Evolutionary conservation across 2,329 filamentous ascomycete genomes (phyloP).

Genomic region (Cercospora canescens): DNA sequence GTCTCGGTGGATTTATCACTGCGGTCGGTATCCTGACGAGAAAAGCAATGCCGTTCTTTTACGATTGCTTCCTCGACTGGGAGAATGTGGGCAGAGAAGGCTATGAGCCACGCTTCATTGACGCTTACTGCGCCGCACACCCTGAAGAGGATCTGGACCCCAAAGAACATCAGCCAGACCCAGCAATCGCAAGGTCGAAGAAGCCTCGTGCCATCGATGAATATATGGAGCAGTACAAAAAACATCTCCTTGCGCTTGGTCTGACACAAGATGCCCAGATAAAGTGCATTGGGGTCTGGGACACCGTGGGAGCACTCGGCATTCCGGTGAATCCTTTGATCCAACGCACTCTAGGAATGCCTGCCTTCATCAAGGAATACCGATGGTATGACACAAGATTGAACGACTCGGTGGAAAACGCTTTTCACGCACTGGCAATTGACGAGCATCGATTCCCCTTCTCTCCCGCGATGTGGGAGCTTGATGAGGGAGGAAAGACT

Average conservation of each 20-base stretch:
- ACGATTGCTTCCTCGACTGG: slow-evolving; percentile 38
- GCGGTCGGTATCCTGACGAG: slow-evolving; percentile 45
- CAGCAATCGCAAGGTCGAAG: slow-evolving; percentile 12
- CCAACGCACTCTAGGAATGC: slow-evolving; percentile 33
- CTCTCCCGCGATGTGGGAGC: slow-evolving; percentile 52
- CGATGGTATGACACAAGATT: slow-evolving; percentile 39
- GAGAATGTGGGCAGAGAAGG: slow-evolving; percentile 32
- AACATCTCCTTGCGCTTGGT: slow-evolving; percentile 26
- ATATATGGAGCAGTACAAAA: slow-evolving; percentile 32
- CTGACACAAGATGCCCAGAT: slow-evolving; percentile 34
- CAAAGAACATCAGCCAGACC: slow-evolving; percentile 10
- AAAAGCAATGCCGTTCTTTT: slow-evolving; percentile 35
- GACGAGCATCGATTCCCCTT: slow-evolving; percentile 56
- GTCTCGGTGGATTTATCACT: slow-evolving; percentile 46
- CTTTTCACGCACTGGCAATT: slow-evolving; percentile 57
- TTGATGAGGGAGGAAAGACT: slow-evolving; percentile 28
- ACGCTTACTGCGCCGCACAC: slow-evolving; percentile 27
- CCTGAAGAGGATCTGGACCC: slow-evolving; percentile 21
- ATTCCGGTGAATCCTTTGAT: slow-evolving; percentile 38
- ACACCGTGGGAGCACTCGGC: slow-evolving; percentile 47
- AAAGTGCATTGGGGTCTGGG: slow-evolving; percentile 49
- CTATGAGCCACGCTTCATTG: slow-evolving; percentile 34
- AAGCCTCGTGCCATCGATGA: slow-evolving; percentile 25
- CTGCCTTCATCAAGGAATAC: slow-evolving; percentile 35
- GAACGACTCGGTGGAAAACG: slow-evolving; percentile 48